Conservation (phyloP, 2,329 filamentous ascomycete genomes). For the Domatiomyces globalis region DNA sequence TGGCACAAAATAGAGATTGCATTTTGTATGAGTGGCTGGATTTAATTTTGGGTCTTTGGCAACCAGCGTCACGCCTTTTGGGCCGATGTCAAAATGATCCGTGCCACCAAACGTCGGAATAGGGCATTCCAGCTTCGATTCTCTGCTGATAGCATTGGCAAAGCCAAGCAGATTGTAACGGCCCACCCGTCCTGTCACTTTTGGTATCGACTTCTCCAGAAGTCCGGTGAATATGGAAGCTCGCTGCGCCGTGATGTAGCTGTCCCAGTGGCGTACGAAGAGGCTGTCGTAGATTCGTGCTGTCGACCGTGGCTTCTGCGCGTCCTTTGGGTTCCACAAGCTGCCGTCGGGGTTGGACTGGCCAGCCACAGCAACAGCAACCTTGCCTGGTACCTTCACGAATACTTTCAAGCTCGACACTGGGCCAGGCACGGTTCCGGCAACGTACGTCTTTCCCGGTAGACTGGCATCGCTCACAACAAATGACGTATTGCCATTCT, state of each 20-base stretch:
- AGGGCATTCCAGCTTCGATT: constrained; percentile 31
- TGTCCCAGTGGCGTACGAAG: constrained; percentile 41
- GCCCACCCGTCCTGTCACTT: constrained; percentile 25
- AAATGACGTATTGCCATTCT: constrained; percentile 34
- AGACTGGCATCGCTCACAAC: constrained; percentile 30
- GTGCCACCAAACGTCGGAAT: constrained; percentile 35
- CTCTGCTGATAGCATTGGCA: constrained; percentile 28
- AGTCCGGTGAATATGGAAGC: constrained; percentile 38
- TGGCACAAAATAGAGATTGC: constrained; percentile 32
- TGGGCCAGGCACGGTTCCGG: constrained; percentile 32
- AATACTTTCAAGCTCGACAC: constrained; percentile 34
- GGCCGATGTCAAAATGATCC: constrained; percentile 34
- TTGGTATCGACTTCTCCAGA: constrained; percentile 28
- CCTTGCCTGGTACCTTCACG: constrained; percentile 27
- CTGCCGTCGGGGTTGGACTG: constrained; percentile 35
- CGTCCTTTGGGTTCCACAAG: constrained; percentile 37
- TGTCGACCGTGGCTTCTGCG: constrained; percentile 31
- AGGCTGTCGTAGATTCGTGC: constrained; percentile 37
- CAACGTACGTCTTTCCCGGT: constrained; percentile 28
- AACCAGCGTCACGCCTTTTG: constrained; percentile 26
- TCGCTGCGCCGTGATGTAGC: constrained; percentile 35
- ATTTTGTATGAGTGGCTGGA: constrained; percentile 33
- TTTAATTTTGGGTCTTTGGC: constrained; percentile 33
- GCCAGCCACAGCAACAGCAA: constrained; percentile 34
- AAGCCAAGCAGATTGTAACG: constrained; percentile 27